These are phyloP conservation scores for Vitis amurensis DNA, from an alignment of 164 flowering plant genomes.

Conservation along the genomic window DNA sequence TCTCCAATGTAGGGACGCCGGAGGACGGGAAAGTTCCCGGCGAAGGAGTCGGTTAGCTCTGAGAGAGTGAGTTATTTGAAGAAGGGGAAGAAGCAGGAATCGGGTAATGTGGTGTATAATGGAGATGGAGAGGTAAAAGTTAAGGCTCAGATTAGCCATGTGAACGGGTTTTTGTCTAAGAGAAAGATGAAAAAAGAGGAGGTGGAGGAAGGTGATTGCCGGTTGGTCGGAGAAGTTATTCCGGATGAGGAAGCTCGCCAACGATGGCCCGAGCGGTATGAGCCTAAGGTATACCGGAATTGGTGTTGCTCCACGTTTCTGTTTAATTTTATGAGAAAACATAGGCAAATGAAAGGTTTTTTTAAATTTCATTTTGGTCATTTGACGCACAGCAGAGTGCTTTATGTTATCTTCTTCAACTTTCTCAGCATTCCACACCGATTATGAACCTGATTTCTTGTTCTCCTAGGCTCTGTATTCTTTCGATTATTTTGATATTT, in stretches of 20 bases:
- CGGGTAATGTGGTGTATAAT: background rate
- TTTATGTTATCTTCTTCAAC: too few relatives aligned
- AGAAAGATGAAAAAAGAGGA: background rate
- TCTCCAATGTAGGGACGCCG: too few relatives aligned
- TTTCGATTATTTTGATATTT: background rate
- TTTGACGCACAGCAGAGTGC: too few relatives aligned
- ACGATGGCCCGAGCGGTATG: constrained; percentile 44
- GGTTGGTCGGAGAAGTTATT: constrained; percentile 27
- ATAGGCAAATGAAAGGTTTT: background rate
- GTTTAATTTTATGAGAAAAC: background rate
- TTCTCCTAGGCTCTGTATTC: background rate
- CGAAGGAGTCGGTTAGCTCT: background rate
- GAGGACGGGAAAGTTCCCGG: too few relatives aligned
- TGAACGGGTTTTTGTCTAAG: background rate
- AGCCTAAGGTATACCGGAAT: constrained; percentile 3
- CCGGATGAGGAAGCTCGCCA: constrained; percentile 25
- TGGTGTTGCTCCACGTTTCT: background rate
- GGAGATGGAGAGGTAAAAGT: too few relatives aligned
- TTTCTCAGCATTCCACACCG: too few relatives aligned
- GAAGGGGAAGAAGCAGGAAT: background rate
- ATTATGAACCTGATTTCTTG: too few relatives aligned
- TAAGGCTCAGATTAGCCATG: background rate
- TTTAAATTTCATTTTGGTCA: too few relatives aligned
- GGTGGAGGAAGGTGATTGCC: background rate
- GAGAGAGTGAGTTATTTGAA: background rate